Evolutionary conservation across 176 grass and related monocot genomes (phyloP).

Genomic region (Lolium perenne): DNA sequence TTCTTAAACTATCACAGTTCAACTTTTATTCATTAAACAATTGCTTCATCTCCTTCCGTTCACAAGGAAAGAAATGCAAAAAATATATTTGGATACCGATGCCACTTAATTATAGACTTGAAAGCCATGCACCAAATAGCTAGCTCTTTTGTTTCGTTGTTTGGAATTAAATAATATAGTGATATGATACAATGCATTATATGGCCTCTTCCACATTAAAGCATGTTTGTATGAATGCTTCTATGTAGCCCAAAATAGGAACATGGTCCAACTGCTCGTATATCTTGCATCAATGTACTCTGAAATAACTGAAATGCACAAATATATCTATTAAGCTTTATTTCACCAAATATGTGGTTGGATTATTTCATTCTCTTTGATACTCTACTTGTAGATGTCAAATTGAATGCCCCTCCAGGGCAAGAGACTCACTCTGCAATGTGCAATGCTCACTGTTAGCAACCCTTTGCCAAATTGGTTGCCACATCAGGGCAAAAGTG

Average conservation of each 20-base stretch:
- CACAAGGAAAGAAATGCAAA: not conserved
- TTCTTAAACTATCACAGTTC: not conserved
- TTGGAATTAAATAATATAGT: not conserved
- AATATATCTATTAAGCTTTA: not conserved
- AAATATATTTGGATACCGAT: not conserved
- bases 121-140: not conserved
- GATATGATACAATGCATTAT: constrained; percentile 13
- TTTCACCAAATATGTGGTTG: constrained; percentile 7
- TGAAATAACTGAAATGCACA: not conserved
- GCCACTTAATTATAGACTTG: not conserved
- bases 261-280: not conserved
- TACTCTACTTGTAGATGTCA: constrained; percentile 20
- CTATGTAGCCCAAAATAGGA: not conserved
- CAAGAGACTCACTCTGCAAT: constrained; percentile 9
- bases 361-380: constrained; percentile 29
- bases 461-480: not conserved
- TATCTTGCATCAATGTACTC: constrained; percentile 6
- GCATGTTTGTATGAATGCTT: not conserved
- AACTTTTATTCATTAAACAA: not conserved
- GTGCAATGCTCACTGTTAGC: not conserved
- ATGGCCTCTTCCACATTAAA: not conserved
- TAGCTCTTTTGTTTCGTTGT: not conserved
- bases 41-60: not conserved
- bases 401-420: not conserved
- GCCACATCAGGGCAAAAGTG: not conserved